phyloP scores from a whole-genome alignment of 371 early-diverging fungal genomes.

The Thermomucor indicae-seudaticae region DNA sequence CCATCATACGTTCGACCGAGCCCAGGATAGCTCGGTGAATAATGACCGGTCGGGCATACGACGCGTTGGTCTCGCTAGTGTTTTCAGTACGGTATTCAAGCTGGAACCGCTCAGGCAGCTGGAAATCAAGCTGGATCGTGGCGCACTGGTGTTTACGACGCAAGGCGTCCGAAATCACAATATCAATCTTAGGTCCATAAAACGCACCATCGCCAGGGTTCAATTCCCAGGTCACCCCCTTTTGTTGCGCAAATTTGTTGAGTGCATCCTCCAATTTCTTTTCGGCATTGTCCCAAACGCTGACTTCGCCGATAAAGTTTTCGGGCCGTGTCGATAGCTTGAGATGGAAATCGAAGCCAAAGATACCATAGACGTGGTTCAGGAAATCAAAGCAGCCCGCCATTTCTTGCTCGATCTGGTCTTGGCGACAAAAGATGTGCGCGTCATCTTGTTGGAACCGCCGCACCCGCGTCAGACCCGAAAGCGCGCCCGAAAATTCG shows the following conservation, averaged over 20 bases:
- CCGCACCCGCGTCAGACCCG: slow-evolving; percentile 98
- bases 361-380: slow-evolving; percentile 83
- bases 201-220: slow-evolving; percentile 99
- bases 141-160: slow-evolving; percentile 96
- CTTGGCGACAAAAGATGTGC: slow-evolving; percentile 95
- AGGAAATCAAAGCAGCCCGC: slow-evolving; percentile 76
- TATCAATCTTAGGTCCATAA: slow-evolving; percentile 99
- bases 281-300: slow-evolving; percentile 97
- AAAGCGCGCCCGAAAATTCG: slow-evolving; percentile 96
- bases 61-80: slow-evolving; percentile 39
- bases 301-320: slow-evolving; percentile 92
- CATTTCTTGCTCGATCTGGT: slow-evolving; percentile 85
- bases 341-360: slow-evolving; percentile 88
- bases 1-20: slow-evolving; percentile 97
- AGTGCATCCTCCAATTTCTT: slow-evolving; percentile 78
- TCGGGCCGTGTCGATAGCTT: slow-evolving; percentile 98
- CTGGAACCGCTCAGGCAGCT: slow-evolving; percentile 92
- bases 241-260: slow-evolving; percentile 55
- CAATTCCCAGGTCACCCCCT: slow-evolving; percentile 75
- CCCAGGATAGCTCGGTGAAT: slow-evolving; percentile 99
- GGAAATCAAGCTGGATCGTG: slow-evolving; percentile 98
- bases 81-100: slow-evolving; percentile 80
- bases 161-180: slow-evolving; percentile 94
- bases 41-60: slow-evolving; percentile 90
- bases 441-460: slow-evolving; percentile 99